A percentile compares a stretch with the other conserved stretches of the same genome.
phyloP scores from a whole-genome alignment of 495 filamentous ascomycete genomes.

The Annulohypoxylon nitens region DNA sequence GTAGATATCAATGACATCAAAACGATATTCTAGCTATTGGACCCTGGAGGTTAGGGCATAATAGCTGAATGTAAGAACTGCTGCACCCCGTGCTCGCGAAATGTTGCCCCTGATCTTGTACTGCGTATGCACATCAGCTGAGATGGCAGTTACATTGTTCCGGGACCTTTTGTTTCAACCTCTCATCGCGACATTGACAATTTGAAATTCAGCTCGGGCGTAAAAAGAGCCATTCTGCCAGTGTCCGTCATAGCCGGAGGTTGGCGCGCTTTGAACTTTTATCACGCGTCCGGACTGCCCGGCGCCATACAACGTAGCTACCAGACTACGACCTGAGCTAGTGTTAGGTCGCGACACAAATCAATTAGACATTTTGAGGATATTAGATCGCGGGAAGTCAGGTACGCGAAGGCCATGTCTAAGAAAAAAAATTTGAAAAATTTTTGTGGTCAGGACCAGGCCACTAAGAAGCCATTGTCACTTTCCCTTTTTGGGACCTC shows the following conservation, averaged over 20 bases:
- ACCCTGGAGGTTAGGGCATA: conserved; percentile 1
- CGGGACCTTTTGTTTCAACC: conserved; percentile 29
- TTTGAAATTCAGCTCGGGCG: conserved; percentile 26
- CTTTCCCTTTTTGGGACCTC: conserved; percentile 25
- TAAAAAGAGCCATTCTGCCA: conserved; percentile 24
- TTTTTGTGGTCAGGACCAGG: conserved; percentile 2
- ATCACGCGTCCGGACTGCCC: conserved; percentile 36
- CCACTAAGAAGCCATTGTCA: conserved; percentile 16
- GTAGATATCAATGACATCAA: conserved; percentile 40
- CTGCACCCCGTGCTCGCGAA: conserved; percentile 27
- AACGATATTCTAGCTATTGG: conserved; percentile 11
- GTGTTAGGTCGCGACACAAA: conserved; percentile 29
- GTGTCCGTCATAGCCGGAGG: conserved; percentile 13
- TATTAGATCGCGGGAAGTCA: conserved; percentile 21
- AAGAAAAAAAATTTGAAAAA: conserved; percentile 14
- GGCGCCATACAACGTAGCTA: conserved; percentile 24
- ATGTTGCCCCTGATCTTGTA: conserved; percentile 23
- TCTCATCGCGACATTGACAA: conserved; percentile 13
- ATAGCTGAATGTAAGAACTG: conserved; percentile 17
- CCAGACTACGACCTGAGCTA: conserved; percentile 5
- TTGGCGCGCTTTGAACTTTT: conserved; percentile 24
- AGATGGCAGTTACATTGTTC: conserved; percentile 24
- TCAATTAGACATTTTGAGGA: conserved; percentile 33
- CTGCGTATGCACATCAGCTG: conserved; percentile 22
- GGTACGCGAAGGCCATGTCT: conserved; percentile 37